Base-by-base conservation (phyloP, 306 rosid genomes). In the Clitoria ternatea region DNA sequence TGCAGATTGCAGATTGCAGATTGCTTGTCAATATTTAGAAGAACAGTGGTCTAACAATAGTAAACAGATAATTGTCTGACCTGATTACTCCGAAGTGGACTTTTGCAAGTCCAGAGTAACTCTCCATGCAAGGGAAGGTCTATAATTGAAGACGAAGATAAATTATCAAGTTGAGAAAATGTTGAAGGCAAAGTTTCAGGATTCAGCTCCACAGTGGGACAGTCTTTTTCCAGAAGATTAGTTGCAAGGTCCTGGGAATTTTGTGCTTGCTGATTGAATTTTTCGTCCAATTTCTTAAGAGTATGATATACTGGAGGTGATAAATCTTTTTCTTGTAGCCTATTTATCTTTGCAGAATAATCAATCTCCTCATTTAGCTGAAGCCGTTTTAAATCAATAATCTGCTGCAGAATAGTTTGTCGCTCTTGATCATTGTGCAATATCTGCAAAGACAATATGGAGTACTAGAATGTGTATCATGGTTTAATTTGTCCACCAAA, bases 121-220 rank as follows among this genome's bases (percentile, higher is more conserved):
- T 90, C 97, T 77, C 85, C 89, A 33, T 85, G 78, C 77, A 78
- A 70, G 30, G 89, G 85, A 84, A 81, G 72, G 66, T 85, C 91
- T 54, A 37, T 35, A 66, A 66, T 53, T 48, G 89, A 76, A 71
- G 95, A 81, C 36, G 84, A 71, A 9, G 88, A 81, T 23, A 81
- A 52, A 50, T 74, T 59, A 77, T 86, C 94, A 29, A 77, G 81
- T 57, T 81, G 86, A 61, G 89, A 82, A 78, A 79, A 76, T 30
- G 82, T 71, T 13, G 83, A 77, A 13, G 91, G 77, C 80, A 77
- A 75, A 19, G 80, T 49, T 56, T 79, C 86, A 27, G 63, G 74
- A 30, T 85, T 88, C 77, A 49, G 72, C 80, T 82, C 84, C 49
- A 14, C 50, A 24, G 57, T 64, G 3, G 72, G 49, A 75, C 65